phyloP scores from a whole-genome alignment of 2,329 filamentous ascomycete genomes.

The Claviceps quebecensis region DNA sequence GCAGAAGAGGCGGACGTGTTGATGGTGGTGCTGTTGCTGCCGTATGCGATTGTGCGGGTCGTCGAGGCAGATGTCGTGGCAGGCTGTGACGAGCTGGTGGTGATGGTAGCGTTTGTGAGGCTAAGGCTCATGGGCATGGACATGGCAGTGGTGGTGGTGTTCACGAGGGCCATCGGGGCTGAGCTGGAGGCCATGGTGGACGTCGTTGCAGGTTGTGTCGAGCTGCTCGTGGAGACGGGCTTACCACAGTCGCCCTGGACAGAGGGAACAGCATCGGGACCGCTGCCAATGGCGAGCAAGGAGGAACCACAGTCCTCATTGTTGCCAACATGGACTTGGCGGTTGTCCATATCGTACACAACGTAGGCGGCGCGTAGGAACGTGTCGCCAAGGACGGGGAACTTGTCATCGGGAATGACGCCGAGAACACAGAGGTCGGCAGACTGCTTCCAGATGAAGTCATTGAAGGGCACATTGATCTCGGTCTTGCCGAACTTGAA shows the following conservation, averaged over 20 bases:
- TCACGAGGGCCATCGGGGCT: too few relatives aligned
- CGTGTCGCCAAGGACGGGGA: conserved; percentile 28
- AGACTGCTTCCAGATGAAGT: conserved; percentile 30
- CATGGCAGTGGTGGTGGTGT: too few relatives aligned
- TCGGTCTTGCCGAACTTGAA: conserved; percentile 32
- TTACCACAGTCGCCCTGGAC: conserved; percentile 17
- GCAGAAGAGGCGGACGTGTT: neutral
- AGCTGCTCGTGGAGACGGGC: conserved; percentile 7
- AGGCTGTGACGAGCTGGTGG: neutral
- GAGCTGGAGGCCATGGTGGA: neutral
- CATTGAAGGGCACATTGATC: conserved; percentile 30
- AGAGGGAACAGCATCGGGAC: conserved; percentile 23
- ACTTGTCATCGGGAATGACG: conserved; percentile 27
- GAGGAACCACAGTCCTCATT: conserved; percentile 25
- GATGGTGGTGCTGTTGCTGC: neutral
- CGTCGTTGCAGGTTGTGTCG: neutral
- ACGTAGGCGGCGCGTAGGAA: conserved; percentile 31
- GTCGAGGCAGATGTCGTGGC: neutral
- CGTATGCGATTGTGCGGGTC: neutral
- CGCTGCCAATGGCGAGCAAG: conserved; percentile 22
- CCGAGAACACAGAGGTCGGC: conserved; percentile 27
- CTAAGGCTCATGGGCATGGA: neutral
- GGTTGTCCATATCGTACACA: conserved; percentile 28
- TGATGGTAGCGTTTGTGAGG: neutral
- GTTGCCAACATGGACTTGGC: conserved; percentile 22